These are phyloP conservation scores for Lactifluus pinguis DNA, from an alignment of 768 basidiomycete genomes.

Conservation along the genomic window DNA sequence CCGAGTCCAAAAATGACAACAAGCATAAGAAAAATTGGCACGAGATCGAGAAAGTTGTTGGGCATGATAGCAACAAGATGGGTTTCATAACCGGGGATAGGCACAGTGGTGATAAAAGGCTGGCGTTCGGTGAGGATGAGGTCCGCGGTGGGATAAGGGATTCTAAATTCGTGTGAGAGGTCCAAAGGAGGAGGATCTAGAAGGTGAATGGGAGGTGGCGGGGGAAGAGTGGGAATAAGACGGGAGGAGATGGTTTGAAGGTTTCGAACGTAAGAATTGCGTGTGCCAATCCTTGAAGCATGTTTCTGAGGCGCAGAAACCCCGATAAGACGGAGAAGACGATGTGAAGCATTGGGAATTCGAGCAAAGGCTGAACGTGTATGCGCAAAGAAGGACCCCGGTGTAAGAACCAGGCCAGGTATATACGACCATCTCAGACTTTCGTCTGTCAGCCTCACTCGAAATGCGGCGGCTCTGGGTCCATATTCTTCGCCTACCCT, in stretches of 20 bases:
- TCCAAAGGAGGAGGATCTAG: not conserved
- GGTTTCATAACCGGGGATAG: not conserved
- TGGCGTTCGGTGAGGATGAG: not conserved
- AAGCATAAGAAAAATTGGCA: not conserved
- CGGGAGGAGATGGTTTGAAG: not conserved
- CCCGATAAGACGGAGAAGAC: not conserved
- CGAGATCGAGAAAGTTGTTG: not conserved
- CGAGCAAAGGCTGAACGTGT: not conserved
- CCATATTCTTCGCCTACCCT: too few species aligned
- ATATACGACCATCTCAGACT: not conserved
- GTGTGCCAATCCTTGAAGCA: not conserved
- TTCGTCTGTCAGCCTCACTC: not conserved
- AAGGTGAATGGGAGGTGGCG: not conserved
- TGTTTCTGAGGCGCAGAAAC: constrained; percentile 1
- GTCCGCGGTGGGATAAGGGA: not conserved
- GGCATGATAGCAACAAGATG: not conserved
- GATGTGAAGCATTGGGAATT: constrained; percentile 4
- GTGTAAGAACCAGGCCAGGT: not conserved
- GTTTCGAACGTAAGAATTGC: not conserved
- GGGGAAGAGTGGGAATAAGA: not conserved
- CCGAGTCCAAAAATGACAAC: not conserved
- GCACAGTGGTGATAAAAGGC: not conserved
- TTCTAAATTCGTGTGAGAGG: not conserved
- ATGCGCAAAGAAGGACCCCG: not conserved
- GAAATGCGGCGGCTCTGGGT: too few species aligned